Conservation (phyloP, 2,329 filamentous ascomycete species). For the Cladosporium cucumerinum region DNA sequence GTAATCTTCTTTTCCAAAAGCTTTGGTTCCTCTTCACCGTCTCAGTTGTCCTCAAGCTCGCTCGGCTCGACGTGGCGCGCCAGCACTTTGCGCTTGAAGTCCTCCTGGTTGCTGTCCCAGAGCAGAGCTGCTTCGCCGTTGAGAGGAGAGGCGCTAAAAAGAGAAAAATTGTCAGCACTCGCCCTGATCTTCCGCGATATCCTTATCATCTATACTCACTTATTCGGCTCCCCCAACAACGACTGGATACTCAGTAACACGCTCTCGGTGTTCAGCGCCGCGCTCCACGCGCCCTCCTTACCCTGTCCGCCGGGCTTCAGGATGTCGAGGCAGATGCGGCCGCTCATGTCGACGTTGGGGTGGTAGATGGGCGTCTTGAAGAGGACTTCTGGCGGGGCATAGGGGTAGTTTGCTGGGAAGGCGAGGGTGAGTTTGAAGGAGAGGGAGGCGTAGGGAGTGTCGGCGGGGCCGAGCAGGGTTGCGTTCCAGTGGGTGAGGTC, state of each 20-base stretch:
- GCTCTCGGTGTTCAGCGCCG: conserved; percentile 93
- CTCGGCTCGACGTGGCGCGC: conserved; percentile 58
- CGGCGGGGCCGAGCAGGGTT: conserved; percentile 85
- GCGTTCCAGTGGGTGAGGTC: conserved; percentile 91
- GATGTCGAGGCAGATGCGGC: conserved; percentile 95
- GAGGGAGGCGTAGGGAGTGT: conserved; percentile 84
- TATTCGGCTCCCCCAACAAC: conserved; percentile 93
- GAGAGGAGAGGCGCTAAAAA: conserved; percentile 75
- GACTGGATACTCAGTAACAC: conserved; percentile 92
- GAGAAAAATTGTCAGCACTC: neutral
- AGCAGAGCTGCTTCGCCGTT: conserved; percentile 95
- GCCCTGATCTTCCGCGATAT: neutral
- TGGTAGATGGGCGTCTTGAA: conserved; percentile 99
- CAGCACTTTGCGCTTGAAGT: conserved; percentile 77
- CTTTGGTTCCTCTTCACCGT: neutral
- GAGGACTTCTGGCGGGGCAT: conserved; percentile 81
- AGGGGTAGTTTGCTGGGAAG: conserved; percentile 92
- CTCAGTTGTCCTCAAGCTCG: conserved; percentile 39
- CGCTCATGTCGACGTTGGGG: conserved; percentile 96
- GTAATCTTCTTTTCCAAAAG: neutral
- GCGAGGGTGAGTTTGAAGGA: conserved; percentile 88
- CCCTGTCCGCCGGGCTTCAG: conserved; percentile 58
- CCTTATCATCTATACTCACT: conserved; percentile 59
- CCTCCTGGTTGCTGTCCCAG: conserved; percentile 83
- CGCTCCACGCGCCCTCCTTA: conserved; percentile 83